Percentiles rank a stretch among this genome's conserved stretches.
phyloP scores from a whole-genome alignment of 1,284 basidiomycete genomes.

The Anthracocystis walkeri region DNA sequence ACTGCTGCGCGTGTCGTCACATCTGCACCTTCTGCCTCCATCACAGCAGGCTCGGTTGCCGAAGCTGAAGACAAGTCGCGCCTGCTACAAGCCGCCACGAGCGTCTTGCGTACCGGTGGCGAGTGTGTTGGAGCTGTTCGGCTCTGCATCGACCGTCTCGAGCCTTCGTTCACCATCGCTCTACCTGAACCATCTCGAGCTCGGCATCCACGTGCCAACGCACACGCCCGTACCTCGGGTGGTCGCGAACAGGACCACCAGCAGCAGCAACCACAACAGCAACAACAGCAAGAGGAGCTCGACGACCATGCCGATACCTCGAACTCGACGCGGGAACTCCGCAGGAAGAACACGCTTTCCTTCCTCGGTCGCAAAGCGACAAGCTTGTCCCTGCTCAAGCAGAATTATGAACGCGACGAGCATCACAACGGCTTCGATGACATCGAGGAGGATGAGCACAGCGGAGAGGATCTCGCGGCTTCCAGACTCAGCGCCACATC shows the following conservation, averaged over 20 bases:
- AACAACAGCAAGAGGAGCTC: constrained; percentile 4
- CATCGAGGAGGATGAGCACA: constrained; percentile 41
- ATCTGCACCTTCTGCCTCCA: constrained; percentile 68
- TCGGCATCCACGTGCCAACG: constrained; percentile 18
- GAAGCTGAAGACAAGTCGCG: constrained; percentile 83
- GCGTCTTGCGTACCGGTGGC: constrained; percentile 76
- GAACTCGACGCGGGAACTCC: constrained; percentile 7
- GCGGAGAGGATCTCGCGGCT: constrained; percentile 22
- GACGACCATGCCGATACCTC: constrained; percentile 16
- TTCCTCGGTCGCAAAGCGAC: constrained; percentile 72
- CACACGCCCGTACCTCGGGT: constrained; percentile 8
- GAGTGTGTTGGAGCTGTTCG: constrained; percentile 63
- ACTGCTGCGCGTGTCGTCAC: constrained; percentile 81
- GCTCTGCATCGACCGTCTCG: constrained; percentile 56
- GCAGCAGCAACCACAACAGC: not conserved
- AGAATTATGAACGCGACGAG: constrained; percentile 61
- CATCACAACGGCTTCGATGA: constrained; percentile 42
- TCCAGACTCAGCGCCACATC: constrained; percentile 2
- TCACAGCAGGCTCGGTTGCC: constrained; percentile 72
- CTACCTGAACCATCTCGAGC: constrained; percentile 40
- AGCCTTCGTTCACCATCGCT: constrained; percentile 37
- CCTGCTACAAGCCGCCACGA: constrained; percentile 84
- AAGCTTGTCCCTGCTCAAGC: constrained; percentile 69
- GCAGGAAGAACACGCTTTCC: constrained; percentile 71
- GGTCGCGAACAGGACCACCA: constrained; percentile 15